Percentiles rank a stretch among this genome's conserved stretches.
phyloP scores from a whole-genome alignment of 345 rosid genomes.

The Viola odorata region DNA sequence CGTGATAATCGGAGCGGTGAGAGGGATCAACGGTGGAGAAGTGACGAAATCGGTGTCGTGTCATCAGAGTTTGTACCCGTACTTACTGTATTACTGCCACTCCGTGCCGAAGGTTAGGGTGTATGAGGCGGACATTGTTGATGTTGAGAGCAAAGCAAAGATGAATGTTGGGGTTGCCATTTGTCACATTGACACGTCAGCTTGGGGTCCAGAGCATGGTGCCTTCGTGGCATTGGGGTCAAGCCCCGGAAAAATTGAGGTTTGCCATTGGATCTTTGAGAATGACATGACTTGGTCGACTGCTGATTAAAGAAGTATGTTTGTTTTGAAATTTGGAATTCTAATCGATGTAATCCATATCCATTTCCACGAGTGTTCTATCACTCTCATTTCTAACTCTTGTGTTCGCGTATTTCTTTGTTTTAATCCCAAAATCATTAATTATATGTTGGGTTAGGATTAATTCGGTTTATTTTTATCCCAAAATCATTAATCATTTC shows the following conservation, averaged over 20 bases:
- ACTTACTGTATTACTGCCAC: constrained; percentile 27
- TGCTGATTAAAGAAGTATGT: constrained; percentile 10
- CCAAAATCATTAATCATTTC: no score
- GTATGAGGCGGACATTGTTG: constrained; percentile 22
- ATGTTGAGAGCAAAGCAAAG: constrained; percentile 8
- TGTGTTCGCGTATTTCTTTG: no score
- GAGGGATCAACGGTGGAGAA: constrained; percentile 22
- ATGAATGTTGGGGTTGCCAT: constrained; percentile 25
- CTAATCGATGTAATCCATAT: no score
- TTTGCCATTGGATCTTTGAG: constrained; percentile 34
- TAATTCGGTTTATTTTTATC: no score
- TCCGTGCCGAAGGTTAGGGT: constrained; percentile 29
- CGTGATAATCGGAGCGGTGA: constrained; percentile 17
- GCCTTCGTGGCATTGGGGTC: constrained; percentile 25
- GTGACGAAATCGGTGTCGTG: constrained; percentile 29
- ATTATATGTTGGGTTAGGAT: no score
- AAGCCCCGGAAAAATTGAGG: constrained; percentile 25
- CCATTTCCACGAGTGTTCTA: no score
- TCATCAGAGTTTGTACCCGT: constrained; percentile 30
- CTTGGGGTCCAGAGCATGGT: constrained; percentile 24
- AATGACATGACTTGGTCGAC: constrained; percentile 28
- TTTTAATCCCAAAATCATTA: no score
- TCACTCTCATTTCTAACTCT: no score
- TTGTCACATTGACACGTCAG: constrained; percentile 30
- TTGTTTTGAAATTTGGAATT: neutral